Evolutionary conservation across 2,329 filamentous ascomycete species (phyloP).

Genomic region (Sporothrix phasma): DNA sequence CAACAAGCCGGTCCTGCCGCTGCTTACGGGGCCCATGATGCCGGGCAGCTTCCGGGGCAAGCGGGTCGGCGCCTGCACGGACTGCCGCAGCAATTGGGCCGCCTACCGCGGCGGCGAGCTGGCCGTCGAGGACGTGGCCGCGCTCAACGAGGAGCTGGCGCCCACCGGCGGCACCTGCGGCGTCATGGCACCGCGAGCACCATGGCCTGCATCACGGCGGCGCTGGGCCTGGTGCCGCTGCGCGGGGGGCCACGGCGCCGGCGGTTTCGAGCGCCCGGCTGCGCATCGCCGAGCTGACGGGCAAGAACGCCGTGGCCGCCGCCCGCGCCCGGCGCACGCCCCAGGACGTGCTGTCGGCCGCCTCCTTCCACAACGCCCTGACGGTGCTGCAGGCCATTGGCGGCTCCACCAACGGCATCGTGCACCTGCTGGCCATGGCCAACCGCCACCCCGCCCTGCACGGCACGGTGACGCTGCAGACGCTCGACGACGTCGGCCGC

Average conservation of each 20-base stretch:
- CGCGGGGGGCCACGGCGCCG: conserved; percentile 63
- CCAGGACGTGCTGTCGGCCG: conserved; percentile 58
- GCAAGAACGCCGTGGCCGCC: conserved; percentile 54
- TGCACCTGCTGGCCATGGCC: conserved; percentile 79
- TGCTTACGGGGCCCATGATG: conserved; percentile 66
- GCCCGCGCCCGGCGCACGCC: conserved; percentile 61
- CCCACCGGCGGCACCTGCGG: conserved; percentile 73
- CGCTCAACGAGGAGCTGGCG: conserved; percentile 62
- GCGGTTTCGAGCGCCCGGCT: conserved; percentile 70
- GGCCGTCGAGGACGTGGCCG: conserved; percentile 61
- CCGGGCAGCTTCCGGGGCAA: conserved; percentile 55
- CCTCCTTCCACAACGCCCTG: conserved; percentile 74
- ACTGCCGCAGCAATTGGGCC: conserved; percentile 67
- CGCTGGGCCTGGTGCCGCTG: conserved; percentile 70
- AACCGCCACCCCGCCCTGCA: conserved; percentile 59
- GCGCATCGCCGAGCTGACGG: conserved; percentile 67
- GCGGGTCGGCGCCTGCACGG: conserved; percentile 62
- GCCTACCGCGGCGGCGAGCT: conserved; percentile 54
- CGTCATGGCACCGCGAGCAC: conserved; percentile 86
- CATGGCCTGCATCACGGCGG: conserved; percentile 77
- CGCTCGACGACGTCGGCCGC: conserved; percentile 63
- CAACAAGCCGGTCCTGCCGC: conserved; percentile 59
- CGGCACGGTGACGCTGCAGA: conserved; percentile 41
- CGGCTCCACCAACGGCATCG: conserved; percentile 74
- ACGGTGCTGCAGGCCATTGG: conserved; percentile 76